These are phyloP conservation scores for Metarhizium sp. DNA, from an alignment of 2,329 filamentous ascomycete genomes.

Conservation along the genomic window DNA sequence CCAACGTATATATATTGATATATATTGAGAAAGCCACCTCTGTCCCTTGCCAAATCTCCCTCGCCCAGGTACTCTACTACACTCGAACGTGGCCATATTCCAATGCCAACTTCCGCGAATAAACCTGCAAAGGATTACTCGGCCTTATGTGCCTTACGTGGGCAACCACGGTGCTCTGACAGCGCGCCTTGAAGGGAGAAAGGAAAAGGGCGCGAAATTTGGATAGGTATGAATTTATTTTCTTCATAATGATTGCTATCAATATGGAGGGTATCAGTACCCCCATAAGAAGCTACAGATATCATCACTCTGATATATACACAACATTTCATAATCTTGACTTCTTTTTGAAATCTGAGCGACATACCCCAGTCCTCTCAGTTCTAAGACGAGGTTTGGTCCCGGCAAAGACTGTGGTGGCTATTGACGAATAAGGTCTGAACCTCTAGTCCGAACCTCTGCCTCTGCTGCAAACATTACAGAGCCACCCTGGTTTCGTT, in stretches of 20 bases:
- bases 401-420: background rate
- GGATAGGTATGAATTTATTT: background rate
- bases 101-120: too few species aligned
- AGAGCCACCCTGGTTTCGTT: slow-evolving; percentile 29
- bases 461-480: slow-evolving; percentile 29
- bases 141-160: too few species aligned
- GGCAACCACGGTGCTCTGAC: too few species aligned
- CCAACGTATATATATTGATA: background rate
- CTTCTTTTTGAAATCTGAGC: background rate
- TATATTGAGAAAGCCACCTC: too few species aligned
- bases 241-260: background rate
- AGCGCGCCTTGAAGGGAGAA: background rate
- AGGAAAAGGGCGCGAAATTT: background rate
- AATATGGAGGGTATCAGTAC: background rate
- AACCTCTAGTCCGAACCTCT: slow-evolving; percentile 15
- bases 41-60: too few species aligned
- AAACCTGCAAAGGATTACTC: too few species aligned
- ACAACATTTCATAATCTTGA: background rate
- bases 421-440: background rate
- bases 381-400: background rate
- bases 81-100: too few species aligned
- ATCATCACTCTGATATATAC: background rate
- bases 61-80: too few species aligned
- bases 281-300: background rate
- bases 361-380: background rate